Base-by-base conservation (phyloP, 805 yeast genomes). In the Monosporozyma siamensis region DNA sequence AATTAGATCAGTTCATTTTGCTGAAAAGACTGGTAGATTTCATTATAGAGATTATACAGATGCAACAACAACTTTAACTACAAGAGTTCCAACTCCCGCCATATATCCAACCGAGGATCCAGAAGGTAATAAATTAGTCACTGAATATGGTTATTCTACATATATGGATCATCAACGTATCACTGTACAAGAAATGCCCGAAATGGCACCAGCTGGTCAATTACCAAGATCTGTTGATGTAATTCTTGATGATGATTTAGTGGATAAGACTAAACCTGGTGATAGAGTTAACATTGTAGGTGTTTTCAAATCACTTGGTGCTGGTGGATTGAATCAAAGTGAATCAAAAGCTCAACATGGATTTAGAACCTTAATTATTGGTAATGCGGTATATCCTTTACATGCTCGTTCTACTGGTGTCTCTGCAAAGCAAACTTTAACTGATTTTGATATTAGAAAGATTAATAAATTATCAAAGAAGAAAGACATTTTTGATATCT, bases 191-290 rank as follows among this genome's bases (percentile, higher is more conserved):
- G 98, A 92, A 67, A 85, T 92, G 86, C 97, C 98, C 1, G 97
- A 92, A 66, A 72, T 81, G 48, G 96, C 97, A 1, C 98, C 97
- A 12, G 95, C 97, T 0, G 98, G 98, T 44, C 97, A 90, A 66
- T 71, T 92, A 48, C 98, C 98, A 27, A 73, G 97, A 55, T 80
- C 95, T 2, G 74, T 92, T 27, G 98, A 92, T 57, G 82, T 90
- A 20, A 77, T 90, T n/a, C 67, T 92, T 54, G 96, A 90, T 61
- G 97, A 89, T 56, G 98, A 92, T 59, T 71, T 92, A 49, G 97
- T 92, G 2, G 98, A 92, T 60, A 68, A 66, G 43, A 82, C 85
- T 38, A 92, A 92, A 61, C 97, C 98, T 0, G 98, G 98, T 54
- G 98, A 92, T 62, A 76, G 98, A 59, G 80, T 89, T 26, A 95